Evolutionary conservation across 23 red algal genomes (phyloP), one percentile per base, ranked within the genome.

Genomic region (Chondrus crispus): DNA sequence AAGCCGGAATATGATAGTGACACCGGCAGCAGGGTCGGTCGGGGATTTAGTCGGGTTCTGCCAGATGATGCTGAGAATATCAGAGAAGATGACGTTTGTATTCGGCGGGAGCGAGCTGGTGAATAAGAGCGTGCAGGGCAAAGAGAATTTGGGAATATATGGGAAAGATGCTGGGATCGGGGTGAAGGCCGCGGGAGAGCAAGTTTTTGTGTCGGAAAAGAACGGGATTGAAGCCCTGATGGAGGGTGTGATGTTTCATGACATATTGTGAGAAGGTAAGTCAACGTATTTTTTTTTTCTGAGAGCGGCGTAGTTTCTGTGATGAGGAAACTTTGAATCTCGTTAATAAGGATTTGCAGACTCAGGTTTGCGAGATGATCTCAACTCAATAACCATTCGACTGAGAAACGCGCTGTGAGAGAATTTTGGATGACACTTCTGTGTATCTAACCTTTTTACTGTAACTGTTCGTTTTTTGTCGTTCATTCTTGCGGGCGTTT

Each of bases 261-360:
- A 66, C 32, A 50, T 89, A 5, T 89, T 89, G 28, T 89, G 69
- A 66, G 85, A 48, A 89, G 16, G 85, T 50, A 10, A 46, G 10
- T 9, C 22, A 24, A 46, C 9, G 6, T 30, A 10, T 57, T 53
- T 39, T 55, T 64, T 38, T 64, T 64, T 20, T 9, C 10, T 64
- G 18, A 16, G 7, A 4, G 57, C 20, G 2, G 24, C 13, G 6
- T 28, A 43, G 14, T 16, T 69, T 89, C 85, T 53, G 50, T 89
- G 85, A 89, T 89, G 85, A 89, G 42, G 13, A 78, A 42, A 40
- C 38, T 68, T 79, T 62, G 85, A 89, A 89, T 89, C 85, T 89
- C 85, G 85, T 89, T 89, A 89, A 89, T 89, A 89, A 89, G 64
- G 85, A 89, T 66, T 60, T 37, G 44, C 26, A 14, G 44, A 48